A percentile compares a stretch with the other conserved stretches of the same genome.
These are phyloP conservation scores for Telopea speciosissima DNA, from an alignment of 177 flowering plant species.

Conservation along the genomic window DNA sequence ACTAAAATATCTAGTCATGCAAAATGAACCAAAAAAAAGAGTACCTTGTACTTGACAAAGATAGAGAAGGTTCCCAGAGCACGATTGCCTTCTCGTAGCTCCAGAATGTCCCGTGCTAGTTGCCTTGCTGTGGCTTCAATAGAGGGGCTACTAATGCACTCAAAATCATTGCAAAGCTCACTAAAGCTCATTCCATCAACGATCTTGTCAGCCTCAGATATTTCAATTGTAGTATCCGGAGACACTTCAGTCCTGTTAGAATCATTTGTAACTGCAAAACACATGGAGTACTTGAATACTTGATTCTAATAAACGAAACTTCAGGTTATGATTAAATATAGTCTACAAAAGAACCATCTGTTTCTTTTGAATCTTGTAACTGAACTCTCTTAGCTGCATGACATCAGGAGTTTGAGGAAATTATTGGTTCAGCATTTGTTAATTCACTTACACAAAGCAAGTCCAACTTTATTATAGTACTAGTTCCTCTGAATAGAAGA, in stretches of 20 bases:
- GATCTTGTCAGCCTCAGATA: conserved; percentile 63
- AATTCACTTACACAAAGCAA: neutral
- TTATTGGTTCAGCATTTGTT: neutral
- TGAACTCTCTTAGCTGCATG: too few species aligned
- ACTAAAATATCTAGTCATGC: neutral
- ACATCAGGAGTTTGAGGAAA: neutral
- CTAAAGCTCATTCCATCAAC: conserved; percentile 91
- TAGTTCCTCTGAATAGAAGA: neutral
- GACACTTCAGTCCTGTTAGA: conserved; percentile 38
- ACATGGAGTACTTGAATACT: neutral
- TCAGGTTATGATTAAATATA: neutral
- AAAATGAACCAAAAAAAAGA: neutral
- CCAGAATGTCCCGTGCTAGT: conserved; percentile 77
- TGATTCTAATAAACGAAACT: neutral
- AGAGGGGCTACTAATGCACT: conserved; percentile 87
- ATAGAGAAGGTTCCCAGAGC: conserved; percentile 67
- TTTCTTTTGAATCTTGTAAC: neutral
- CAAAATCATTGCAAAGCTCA: conserved; percentile 91
- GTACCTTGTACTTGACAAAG: conserved; percentile 80
- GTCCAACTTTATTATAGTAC: neutral
- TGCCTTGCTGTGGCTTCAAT: conserved; percentile 91
- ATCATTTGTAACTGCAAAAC: conserved; percentile 44
- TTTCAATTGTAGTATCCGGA: conserved; percentile 23
- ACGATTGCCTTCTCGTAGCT: conserved; percentile 79
- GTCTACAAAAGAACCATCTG: neutral